Evolutionary conservation across 1,139 yeast genomes (phyloP), one percentile per base, ranked within the genome.

Genomic region (Blastobotrys ciferrii): DNA sequence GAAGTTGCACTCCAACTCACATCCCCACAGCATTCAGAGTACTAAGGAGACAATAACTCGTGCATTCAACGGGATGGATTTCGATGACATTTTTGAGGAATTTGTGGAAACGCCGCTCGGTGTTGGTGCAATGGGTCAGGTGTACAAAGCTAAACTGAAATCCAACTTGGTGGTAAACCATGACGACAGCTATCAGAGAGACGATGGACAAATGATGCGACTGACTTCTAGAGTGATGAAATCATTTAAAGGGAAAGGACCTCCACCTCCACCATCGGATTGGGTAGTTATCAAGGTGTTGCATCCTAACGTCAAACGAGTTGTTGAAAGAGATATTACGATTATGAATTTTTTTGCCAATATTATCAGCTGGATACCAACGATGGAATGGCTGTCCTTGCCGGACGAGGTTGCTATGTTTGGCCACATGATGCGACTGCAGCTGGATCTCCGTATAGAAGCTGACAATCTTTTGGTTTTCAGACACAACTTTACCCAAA

Each of bases 111-210:
- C 65, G 31, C 98, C 98, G 0, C 70, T 89, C 4, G 98, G 98
- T 1, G 94, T 91, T 12, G 98, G 98, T 5, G 97, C 98, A 0
- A 92, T 92, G 70, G 98, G 97, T 0, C 98, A 92, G 65, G 98
- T 92, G 3, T 88, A 92, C 67, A 70, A 79, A 42, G 97, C 88
- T 1, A 84, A 80, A 56, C 69, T 89, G 28, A 39, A 42, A 11
- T 60, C 64, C 2, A 45, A 47, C 31, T 38, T 54, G 38, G 42
- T 48, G 18, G 37, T 14, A 11, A 17, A 14, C 9, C n/a, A 31
- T 3, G 23, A 28, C 11, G 42, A 23, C 18, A 32, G 30, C 23
- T 43, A 28, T 20, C 20, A 46, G 32, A 38, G 40, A 19, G 28
- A 31, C 14, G 48, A 43, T 13, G 15, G 20, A 49, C 55, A 14